These are phyloP conservation scores for Alternaria triticimaculans DNA, from an alignment of 2,329 filamentous ascomycete species.

Conservation along the genomic window DNA sequence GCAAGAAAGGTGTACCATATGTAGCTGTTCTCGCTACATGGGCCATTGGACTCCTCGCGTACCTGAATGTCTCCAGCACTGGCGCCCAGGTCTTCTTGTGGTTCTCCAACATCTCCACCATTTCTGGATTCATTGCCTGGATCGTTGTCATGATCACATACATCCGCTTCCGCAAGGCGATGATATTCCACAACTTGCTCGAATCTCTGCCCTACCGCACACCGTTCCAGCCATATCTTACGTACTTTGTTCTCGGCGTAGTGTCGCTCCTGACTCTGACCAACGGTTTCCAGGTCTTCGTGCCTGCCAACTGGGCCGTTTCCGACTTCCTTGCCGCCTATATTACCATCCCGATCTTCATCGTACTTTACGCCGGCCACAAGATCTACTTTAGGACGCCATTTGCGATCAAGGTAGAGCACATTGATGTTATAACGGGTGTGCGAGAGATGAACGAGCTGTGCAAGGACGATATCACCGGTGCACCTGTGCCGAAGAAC, in stretches of 20 bases:
- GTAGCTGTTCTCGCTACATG: constrained; percentile 47
- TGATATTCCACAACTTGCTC: constrained; percentile 61
- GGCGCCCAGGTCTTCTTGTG: constrained; percentile 65
- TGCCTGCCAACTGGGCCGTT: constrained; percentile 49
- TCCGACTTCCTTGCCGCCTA: constrained; percentile 61
- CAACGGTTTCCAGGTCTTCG: constrained; percentile 62
- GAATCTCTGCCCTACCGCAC: constrained; percentile 61
- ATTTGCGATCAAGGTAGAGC: constrained; percentile 33
- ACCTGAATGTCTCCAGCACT: constrained; percentile 57
- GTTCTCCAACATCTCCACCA: constrained; percentile 73
- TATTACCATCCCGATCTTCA: constrained; percentile 52
- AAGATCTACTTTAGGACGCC: constrained; percentile 40
- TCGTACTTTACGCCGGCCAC: constrained; percentile 44
- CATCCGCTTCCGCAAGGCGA: constrained; percentile 62
- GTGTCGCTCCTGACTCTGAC: constrained; percentile 41
- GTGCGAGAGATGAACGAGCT: constrained; percentile 48
- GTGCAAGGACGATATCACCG: constrained; percentile 38
- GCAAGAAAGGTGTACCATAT: constrained; percentile 52
- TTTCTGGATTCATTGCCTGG: constrained; percentile 63
- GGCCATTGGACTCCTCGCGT: constrained; percentile 56
- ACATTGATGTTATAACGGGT: constrained; percentile 44
- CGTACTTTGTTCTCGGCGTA: constrained; percentile 65
- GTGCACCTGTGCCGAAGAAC: constrained; percentile 45
- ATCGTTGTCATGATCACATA: constrained; percentile 64
- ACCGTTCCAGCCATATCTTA: constrained; percentile 60